These are phyloP conservation scores for Kwoniella botswanensis DNA, from an alignment of 768 basidiomycete genomes.

Conservation along the genomic window DNA sequence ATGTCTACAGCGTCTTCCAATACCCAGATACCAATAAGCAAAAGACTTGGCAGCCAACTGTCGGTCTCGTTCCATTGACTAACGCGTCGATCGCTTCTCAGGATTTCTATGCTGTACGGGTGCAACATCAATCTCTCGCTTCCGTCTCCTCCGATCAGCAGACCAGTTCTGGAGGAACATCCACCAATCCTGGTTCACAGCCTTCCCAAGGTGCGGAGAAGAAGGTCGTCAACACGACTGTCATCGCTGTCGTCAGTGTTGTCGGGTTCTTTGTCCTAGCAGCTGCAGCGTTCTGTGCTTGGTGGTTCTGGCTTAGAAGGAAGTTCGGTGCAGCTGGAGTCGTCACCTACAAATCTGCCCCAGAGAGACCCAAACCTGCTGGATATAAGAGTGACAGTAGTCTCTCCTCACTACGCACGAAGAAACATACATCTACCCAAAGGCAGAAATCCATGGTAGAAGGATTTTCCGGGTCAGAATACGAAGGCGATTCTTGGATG, in stretches of 20 bases:
- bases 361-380: slow-evolving; percentile 11
- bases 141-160: slow-evolving; percentile 35
- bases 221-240: slow-evolving; percentile 44
- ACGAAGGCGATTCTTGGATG: slow-evolving; percentile 55
- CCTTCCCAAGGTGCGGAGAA: slow-evolving; percentile 20
- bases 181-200: slow-evolving; percentile 19
- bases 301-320: slow-evolving; percentile 57
- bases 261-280: slow-evolving; percentile 54
- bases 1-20: slow-evolving; percentile 53
- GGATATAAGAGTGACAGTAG: slow-evolving; percentile 30
- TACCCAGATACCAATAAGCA: slow-evolving; percentile 38
- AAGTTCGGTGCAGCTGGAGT: slow-evolving; percentile 46
- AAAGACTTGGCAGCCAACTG: slow-evolving; percentile 49
- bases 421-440: slow-evolving; percentile 47
- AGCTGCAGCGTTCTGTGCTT: slow-evolving; percentile 52
- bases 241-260: slow-evolving; percentile 43
- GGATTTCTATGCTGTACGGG: slow-evolving; percentile 56
- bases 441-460: slow-evolving; percentile 57
- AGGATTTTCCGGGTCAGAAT: slow-evolving; percentile 45
- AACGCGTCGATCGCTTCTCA: slow-evolving; percentile 52
- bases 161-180: slow-evolving; percentile 25
- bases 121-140: slow-evolving; percentile 40
- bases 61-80: slow-evolving; percentile 52
- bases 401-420: slow-evolving; percentile 32
- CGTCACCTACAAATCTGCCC: slow-evolving; percentile 28